These are phyloP conservation scores for barley (Hordeum vulgare) DNA, from an alignment of 176 grass and related monocot species.

Conservation along the genomic window MorexV3_pseudomolecules_assembly NC_058523.1:129413799-129414298, in stretches of 20 bases:
- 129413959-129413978: conserved; percentile 32
- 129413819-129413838: conserved; percentile 48
- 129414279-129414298: not conserved
- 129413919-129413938: conserved; percentile 56
- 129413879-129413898: conserved; percentile 5
- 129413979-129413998: conserved; percentile 17
- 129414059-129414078: not conserved
- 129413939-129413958: conserved; percentile 56
- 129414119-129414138: not conserved
- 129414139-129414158: not conserved
- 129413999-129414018: conserved; percentile 9
- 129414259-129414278: not conserved
- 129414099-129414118: not conserved
- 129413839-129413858: conserved; percentile 25
- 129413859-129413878: not conserved
- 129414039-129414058: not conserved
- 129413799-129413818: conserved; percentile 62
- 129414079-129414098: not conserved
- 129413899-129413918: conserved; percentile 39
- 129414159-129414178: not conserved
- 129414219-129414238: not conserved
- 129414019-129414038: conserved; percentile 1
- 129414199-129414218: not conserved
- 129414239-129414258: not conserved
- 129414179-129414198: not conserved